Conservation (phyloP, 495 filamentous ascomycete species). For the Penicillium cinerascens region DNA sequence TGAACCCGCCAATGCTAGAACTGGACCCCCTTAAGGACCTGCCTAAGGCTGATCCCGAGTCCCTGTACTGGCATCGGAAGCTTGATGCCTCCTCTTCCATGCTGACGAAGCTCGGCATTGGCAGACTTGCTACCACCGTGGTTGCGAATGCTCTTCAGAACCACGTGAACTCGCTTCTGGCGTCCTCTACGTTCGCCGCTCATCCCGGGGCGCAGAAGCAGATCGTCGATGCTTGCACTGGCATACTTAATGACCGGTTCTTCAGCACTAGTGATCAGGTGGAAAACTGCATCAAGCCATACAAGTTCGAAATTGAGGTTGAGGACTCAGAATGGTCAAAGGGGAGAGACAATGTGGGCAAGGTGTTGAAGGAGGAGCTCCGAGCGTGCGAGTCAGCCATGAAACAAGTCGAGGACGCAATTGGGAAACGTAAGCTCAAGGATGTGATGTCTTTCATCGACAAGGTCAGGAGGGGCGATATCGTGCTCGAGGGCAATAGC, state of each 20-base stretch:
- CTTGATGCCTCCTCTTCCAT: slow-evolving; percentile 88
- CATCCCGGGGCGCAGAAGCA: slow-evolving; percentile 91
- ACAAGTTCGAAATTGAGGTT: slow-evolving; percentile 95
- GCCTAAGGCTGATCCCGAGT: slow-evolving; percentile 77
- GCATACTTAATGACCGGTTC: slow-evolving; percentile 88
- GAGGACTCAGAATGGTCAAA: slow-evolving; percentile 83
- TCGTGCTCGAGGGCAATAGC: slow-evolving; percentile 78
- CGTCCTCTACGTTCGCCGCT: slow-evolving; percentile 74
- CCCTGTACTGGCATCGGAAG: slow-evolving; percentile 88
- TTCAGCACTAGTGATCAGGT: slow-evolving; percentile 97
- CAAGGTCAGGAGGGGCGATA: slow-evolving; percentile 76
- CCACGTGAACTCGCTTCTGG: slow-evolving; percentile 75
- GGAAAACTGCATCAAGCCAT: slow-evolving; percentile 99
- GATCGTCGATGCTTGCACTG: slow-evolving; percentile 81
- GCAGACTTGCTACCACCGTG: slow-evolving; percentile 84
- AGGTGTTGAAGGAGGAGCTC: slow-evolving; percentile 78
- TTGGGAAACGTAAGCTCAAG: slow-evolving; percentile 77
- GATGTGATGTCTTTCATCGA: slow-evolving; percentile 93
- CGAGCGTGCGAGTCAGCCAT: slow-evolving; percentile 74
- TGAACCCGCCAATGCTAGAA: slow-evolving; percentile 58
- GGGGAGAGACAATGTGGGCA: slow-evolving; percentile 73
- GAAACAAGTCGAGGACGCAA: slow-evolving; percentile 65
- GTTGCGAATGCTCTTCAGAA: slow-evolving; percentile 83
- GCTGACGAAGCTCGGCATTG: slow-evolving; percentile 90
- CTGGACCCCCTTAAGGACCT: slow-evolving; percentile 71